phyloP scores from a whole-genome alignment of 176 grass and related monocot genomes.

The Raddia guianensis region DNA sequence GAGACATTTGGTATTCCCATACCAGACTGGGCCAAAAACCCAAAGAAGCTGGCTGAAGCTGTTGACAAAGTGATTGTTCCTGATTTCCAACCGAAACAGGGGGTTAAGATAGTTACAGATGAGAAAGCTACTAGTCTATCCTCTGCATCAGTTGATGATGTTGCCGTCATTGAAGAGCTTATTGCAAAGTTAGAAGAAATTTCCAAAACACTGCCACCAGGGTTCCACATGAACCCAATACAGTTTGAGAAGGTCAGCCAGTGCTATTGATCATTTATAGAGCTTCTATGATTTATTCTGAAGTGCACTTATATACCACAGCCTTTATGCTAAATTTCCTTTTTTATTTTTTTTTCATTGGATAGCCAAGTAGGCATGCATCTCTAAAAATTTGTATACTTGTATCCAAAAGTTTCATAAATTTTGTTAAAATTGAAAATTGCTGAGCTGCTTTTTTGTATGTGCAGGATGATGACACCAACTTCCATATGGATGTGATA shows the following conservation, averaged over 20 bases:
- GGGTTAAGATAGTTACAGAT: conserved; percentile 85
- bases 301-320: background rate
- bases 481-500: conserved; percentile 90
- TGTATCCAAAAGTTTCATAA: conserved; percentile 6
- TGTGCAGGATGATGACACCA: conserved; percentile 85
- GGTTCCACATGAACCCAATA: conserved; percentile 86
- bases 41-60: conserved; percentile 71
- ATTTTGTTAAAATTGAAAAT: background rate
- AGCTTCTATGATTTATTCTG: background rate
- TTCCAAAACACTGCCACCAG: conserved; percentile 58
- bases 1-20: conserved; percentile 77
- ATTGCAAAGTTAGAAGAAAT: conserved; percentile 69
- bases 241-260: conserved; percentile 91
- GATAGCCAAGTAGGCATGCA: background rate
- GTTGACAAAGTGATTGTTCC: conserved; percentile 65
- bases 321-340: background rate
- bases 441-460: background rate
- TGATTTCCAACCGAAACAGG: conserved; percentile 78
- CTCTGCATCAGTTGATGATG: conserved; percentile 78
- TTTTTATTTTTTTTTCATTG: background rate
- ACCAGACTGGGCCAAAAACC: conserved; percentile 72
- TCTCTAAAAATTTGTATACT: background rate
- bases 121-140: conserved; percentile 77
- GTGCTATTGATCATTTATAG: conserved; percentile 1
- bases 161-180: conserved; percentile 75